Base-by-base conservation (phyloP, 2,329 filamentous ascomycete genomes). In the Emmonsiellopsis sp. region DNA sequence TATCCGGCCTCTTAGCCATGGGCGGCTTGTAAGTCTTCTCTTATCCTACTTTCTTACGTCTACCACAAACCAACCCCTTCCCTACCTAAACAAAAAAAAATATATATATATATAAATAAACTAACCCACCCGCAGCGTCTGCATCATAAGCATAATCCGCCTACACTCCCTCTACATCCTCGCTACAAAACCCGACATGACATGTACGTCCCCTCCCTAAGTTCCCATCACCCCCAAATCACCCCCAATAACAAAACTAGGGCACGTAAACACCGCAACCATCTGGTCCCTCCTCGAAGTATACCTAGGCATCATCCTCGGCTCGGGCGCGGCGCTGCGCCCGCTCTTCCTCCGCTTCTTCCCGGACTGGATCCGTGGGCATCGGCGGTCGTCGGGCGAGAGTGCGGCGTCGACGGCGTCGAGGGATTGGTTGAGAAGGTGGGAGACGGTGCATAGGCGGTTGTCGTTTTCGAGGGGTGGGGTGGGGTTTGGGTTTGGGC, bases 241-340 rank as follows among this genome's bases (percentile, higher is more conserved):
- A 9, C 36, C 9, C 36, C 36, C 9, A 10, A 3, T 44, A 34
- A 46, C 37, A 37, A n/a, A 2, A 45, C 42, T 34, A 62, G 60
- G 61, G 62, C 46, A 56, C 3, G 63, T 61, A 3, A 61, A 57
- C 1, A 53, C 62, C 32, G 60, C 63, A 1, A 55, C 61, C 1
- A 57, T 64, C 56, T 66, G 63, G 60, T 63, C 62, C 33, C 57
- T 60, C 3, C 61, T 66, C 52, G 65, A 67, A 52, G 47, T 63
- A 8, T 65, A 66, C 42, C 56, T 67, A 1, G 60, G 62, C 11
- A 64, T 67, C 14, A 56, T 57, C 40, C 59, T 61, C 27, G 64
- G 63, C 52, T 65, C 61, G 55, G 56, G 65, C 5, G 63, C 63
- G 27, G 63, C 63, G 5, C 58, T 67, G 51, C 57, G 63, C 17